These are phyloP conservation scores for Euphorbia lathyris DNA, from an alignment of 345 rosid species.

Conservation along the genomic window DNA sequence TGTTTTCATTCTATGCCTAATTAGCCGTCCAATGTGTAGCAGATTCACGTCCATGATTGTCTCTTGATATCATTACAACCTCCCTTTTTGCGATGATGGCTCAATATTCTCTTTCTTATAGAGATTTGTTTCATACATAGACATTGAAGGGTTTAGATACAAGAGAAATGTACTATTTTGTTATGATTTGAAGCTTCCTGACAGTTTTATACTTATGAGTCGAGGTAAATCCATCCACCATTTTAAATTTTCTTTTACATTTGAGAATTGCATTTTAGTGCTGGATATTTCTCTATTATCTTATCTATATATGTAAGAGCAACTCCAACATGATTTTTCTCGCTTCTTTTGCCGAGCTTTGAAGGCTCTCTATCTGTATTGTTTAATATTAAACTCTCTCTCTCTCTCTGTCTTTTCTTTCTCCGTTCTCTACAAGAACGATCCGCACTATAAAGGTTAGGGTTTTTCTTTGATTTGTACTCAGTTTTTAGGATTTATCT, in stretches of 20 bases:
- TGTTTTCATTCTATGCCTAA: slow-evolving; percentile 6
- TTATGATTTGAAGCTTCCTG: slow-evolving; percentile 79
- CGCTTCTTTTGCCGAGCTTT: too few relatives aligned
- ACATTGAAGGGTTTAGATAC: slow-evolving; percentile 57
- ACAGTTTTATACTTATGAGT: slow-evolving; percentile 54
- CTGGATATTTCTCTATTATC: background rate
- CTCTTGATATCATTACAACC: background rate
- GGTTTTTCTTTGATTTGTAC: too few relatives aligned
- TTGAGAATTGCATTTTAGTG: background rate
- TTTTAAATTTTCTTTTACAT: background rate
- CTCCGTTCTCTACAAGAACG: too few relatives aligned
- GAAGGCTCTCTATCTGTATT: too few relatives aligned
- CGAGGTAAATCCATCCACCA: slow-evolving; percentile 49
- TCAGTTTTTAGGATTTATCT: too few relatives aligned
- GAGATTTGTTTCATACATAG: slow-evolving; percentile 76
- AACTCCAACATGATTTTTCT: too few relatives aligned
- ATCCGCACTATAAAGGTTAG: too few relatives aligned
- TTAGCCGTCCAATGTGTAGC: slow-evolving; percentile 1
- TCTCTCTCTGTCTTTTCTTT: too few relatives aligned
- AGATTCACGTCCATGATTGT: background rate
- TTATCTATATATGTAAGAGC: too few relatives aligned
- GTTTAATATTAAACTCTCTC: too few relatives aligned
- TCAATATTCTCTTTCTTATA: slow-evolving; percentile 26
- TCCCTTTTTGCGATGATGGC: slow-evolving; percentile 6
- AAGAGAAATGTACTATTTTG: slow-evolving; percentile 84